Evolutionary conservation across 805 yeast genomes (phyloP).

Genomic region (Brettanomyces custersianus): DNA sequence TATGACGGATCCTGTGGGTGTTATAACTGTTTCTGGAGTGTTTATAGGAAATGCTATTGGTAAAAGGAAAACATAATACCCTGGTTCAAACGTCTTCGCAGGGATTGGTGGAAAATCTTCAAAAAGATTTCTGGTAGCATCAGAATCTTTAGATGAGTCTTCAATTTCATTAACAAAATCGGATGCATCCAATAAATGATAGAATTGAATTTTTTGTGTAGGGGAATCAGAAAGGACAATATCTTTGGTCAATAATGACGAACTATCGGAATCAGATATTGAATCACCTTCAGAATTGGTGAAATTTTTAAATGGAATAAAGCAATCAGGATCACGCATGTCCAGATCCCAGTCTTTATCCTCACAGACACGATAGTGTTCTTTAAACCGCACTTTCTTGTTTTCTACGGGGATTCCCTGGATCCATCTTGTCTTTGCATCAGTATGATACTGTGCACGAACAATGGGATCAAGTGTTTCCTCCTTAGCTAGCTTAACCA

Average conservation of each 20-base stretch:
- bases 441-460: conserved; percentile 33
- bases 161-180: conserved; percentile 16
- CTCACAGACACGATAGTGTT: conserved; percentile 32
- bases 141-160: conserved; percentile 9
- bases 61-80: conserved; percentile 58
- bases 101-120: not conserved
- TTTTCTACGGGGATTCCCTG: conserved; percentile 25
- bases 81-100: conserved; percentile 36
- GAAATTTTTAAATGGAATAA: conserved; percentile 22
- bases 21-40: conserved; percentile 51
- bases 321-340: conserved; percentile 28
- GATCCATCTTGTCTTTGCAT: conserved; percentile 37
- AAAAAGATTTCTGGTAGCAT: conserved; percentile 13
- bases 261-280: conserved; percentile 4
- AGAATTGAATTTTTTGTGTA: conserved; percentile 18
- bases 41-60: conserved; percentile 55
- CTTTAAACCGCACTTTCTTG: conserved; percentile 36
- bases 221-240: conserved; percentile 15
- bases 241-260: conserved; percentile 7
- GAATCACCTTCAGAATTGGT: conserved; percentile 3
- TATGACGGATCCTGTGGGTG: conserved; percentile 39
- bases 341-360: conserved; percentile 37
- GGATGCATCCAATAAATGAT: conserved; percentile 16
- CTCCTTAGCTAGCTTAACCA: conserved; percentile 35
- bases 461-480: conserved; percentile 28